Base-by-base conservation (phyloP, 495 filamentous ascomycete genomes). In the Entonaema liquescens region DNA sequence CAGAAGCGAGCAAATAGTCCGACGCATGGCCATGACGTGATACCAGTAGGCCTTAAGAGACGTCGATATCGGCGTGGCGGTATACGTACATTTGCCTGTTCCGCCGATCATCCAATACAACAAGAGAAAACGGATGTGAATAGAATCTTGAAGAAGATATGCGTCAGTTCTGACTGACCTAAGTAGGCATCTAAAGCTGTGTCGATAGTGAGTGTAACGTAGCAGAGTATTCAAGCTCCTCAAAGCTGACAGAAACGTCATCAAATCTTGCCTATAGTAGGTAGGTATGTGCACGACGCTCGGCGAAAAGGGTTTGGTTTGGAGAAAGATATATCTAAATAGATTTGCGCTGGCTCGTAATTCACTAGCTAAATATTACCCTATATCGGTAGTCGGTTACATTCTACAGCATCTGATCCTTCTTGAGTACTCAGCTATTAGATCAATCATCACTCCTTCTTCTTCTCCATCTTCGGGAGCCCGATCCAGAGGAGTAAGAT, bases 401-500 rank as follows among this genome's bases (percentile, higher is more conserved):
- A 50, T 7, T 7, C 21, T 15, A 25, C 23, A 15, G 44, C 19
- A 12, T 50, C 3, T 11, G 0, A 11, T 50, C 23, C 15, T 50
- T 50, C 15, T 40, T 40, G 1, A 7, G 4, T 17, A 17, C 15
- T 40, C 17, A 47, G 12, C 19, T 23, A 23, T 19, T 53, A 60
- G 23, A 35, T 28, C 60, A n/a, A n/a, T n/a, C 55, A 33, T 68
- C 36, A 73, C 57, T 65, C 70, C 36, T 66, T 69, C 21, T 69
- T 73, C 67, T 76, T 71, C 23, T 71, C 61, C 38, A 76, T 74
- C 47, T 62, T 65, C 2, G 75, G 75, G 26, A 76, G 58, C n/a
- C 59, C 71, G 21, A 70, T 73, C 89, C 89, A 92, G 49, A 89
- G 76, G 7, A 86, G 44, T 26, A 89, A 73, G 35, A 91, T 87